A percentile compares a stretch with the other conserved stretches of the same genome.
phyloP scores from a whole-genome alignment of 371 early-diverging fungal genomes.

The Dinochytrium kinnereticum region DNA sequence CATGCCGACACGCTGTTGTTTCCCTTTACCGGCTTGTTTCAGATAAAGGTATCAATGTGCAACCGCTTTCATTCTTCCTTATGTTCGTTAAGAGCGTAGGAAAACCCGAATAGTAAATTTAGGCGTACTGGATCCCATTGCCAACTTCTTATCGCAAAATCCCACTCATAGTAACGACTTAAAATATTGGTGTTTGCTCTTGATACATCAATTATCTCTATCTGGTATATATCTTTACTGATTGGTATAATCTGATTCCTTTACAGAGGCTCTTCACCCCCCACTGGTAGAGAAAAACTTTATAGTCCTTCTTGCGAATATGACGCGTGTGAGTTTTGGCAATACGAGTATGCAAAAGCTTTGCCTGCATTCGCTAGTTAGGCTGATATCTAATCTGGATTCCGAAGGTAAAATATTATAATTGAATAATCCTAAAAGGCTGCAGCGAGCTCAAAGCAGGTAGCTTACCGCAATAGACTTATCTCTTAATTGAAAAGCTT shows the following conservation, averaged over 20 bases:
- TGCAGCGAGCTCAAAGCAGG: constrained; percentile 20
- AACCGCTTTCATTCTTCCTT: constrained; percentile 3
- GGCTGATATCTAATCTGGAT: constrained; percentile 71
- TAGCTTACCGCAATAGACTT: not conserved
- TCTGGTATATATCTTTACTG: constrained; percentile 53
- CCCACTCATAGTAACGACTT: constrained; percentile 72
- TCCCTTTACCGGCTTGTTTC: constrained; percentile 74
- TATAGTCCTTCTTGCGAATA: constrained; percentile 66
- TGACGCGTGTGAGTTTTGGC: constrained; percentile 77
- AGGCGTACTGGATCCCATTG: constrained; percentile 68
- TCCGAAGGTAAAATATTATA: constrained; percentile 37
- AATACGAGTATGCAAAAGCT: constrained; percentile 84
- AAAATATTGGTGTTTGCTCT: constrained; percentile 80
- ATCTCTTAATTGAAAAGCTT: constrained; percentile 31
- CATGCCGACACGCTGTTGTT: constrained; percentile 71
- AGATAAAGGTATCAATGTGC: constrained; percentile 55
- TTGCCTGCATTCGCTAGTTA: constrained; percentile 79
- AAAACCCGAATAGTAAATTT: constrained; percentile 62
- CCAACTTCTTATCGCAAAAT: constrained; percentile 60
- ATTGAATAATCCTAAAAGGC: not conserved
- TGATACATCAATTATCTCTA: constrained; percentile 74
- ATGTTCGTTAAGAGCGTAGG: constrained; percentile 51
- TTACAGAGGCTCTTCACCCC: constrained; percentile 66
- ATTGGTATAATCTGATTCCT: not conserved
- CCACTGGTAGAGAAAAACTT: constrained; percentile 62